Evolutionary conservation across 148 eudicot genomes (phyloP).

Genomic region (Nepenthes mirabilis): DNA sequence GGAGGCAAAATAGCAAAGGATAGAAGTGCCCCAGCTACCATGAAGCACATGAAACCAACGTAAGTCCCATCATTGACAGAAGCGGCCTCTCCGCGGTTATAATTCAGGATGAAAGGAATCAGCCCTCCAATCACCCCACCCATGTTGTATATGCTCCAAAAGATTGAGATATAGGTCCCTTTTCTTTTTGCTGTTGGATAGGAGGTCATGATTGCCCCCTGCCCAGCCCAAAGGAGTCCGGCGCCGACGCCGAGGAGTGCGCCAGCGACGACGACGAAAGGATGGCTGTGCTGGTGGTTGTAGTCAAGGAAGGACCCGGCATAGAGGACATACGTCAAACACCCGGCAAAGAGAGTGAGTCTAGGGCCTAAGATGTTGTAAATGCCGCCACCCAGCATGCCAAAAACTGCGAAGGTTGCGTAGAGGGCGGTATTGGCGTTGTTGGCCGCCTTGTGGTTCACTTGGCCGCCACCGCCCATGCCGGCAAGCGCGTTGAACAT

Average conservation of each 20-base stretch:
- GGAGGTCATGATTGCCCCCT: constrained; percentile 93
- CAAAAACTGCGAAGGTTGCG: constrained; percentile 72
- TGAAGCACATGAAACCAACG: constrained; percentile 80
- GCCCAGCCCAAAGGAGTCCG: constrained; percentile 88
- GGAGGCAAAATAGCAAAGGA: constrained; percentile 66
- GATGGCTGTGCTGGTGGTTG: constrained; percentile 54
- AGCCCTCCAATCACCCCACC: constrained; percentile 95
- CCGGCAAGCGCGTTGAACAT: constrained; percentile 95
- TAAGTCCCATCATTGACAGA: constrained; percentile 93
- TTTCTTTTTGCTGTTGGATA: constrained; percentile 56
- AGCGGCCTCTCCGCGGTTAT: constrained; percentile 38
- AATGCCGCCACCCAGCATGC: constrained; percentile 80
- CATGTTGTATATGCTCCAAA: constrained; percentile 86
- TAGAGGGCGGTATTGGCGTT: constrained; percentile 93
- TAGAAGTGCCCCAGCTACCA: constrained; percentile 51
- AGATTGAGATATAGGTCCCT: constrained; percentile 66
- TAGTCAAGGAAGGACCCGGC: constrained; percentile 68
- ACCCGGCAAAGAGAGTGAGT: constrained; percentile 55
- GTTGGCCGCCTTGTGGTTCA: constrained; percentile 83
- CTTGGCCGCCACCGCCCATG: constrained; percentile 96
- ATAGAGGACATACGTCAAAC: constrained; percentile 66
- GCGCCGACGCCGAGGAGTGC: constrained; percentile 76
- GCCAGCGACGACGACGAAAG: constrained; percentile 58
- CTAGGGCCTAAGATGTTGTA: constrained; percentile 81
- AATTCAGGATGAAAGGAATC: constrained; percentile 62